phyloP scores from a whole-genome alignment of 148 eudicot genomes.

The Rhododendron simsii region DNA sequence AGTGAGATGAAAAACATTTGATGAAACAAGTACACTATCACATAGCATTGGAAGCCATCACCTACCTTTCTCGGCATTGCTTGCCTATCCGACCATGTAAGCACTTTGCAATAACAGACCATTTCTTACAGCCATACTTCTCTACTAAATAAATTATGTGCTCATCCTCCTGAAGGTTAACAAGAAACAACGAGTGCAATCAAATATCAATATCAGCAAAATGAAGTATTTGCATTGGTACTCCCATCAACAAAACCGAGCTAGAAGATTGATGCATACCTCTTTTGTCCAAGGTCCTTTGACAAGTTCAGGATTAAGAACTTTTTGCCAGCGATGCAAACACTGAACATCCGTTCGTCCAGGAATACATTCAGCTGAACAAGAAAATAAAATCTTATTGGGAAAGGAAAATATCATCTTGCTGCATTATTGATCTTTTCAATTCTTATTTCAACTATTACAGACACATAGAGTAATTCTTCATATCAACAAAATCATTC shows the following conservation, averaged over 20 bases:
- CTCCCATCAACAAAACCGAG: conserved; percentile 7
- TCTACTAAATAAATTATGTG: conserved; percentile 55
- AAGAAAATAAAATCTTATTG: not conserved
- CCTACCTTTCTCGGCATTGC: conserved; percentile 93
- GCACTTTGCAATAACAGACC: conserved; percentile 77
- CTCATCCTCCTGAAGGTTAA: conserved; percentile 69
- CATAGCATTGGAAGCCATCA: not conserved
- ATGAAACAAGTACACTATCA: not conserved
- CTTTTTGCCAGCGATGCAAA: conserved; percentile 93
- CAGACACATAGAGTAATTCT: no score
- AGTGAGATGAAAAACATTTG: not conserved
- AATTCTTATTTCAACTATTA: no score
- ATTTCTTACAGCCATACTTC: conserved; percentile 60
- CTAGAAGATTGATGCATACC: conserved; percentile 28
- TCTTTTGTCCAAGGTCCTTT: conserved; percentile 91
- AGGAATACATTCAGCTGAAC: conserved; percentile 60
- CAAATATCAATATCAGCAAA: not conserved
- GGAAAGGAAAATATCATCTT: no score
- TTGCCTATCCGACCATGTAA: conserved; percentile 91
- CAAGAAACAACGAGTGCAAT: not conserved
- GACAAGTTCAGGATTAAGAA: conserved; percentile 72
- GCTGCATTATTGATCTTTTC: no score
- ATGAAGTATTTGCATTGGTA: not conserved
- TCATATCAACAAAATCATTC: no score
- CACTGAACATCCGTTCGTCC: conserved; percentile 89